Evolutionary conservation across 1,139 yeast genomes (phyloP).

Genomic region (Protomyces inundatus): DNA sequence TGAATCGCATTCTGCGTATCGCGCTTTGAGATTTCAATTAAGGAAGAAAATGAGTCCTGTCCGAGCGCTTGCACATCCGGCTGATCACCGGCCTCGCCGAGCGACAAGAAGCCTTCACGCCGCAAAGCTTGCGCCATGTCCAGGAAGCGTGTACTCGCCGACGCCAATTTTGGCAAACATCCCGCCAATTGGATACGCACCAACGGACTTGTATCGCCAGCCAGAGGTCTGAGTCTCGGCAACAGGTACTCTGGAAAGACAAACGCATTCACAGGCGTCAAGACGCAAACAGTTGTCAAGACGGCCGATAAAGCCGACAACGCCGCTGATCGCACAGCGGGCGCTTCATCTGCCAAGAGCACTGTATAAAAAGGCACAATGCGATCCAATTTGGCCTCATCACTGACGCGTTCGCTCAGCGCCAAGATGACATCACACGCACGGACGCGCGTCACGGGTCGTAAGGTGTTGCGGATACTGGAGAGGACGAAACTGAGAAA

Average conservation of each 20-base stretch:
- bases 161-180: slow-evolving; percentile 65
- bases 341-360: slow-evolving; percentile 51
- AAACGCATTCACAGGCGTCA: slow-evolving; percentile 17
- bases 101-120: slow-evolving; percentile 41
- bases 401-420: slow-evolving; percentile 68
- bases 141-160: slow-evolving; percentile 57
- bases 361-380: slow-evolving; percentile 71
- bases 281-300: not conserved
- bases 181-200: slow-evolving; percentile 66
- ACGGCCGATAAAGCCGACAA: slow-evolving; percentile 47
- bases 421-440: slow-evolving; percentile 75
- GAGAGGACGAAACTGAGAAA: slow-evolving; percentile 61
- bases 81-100: slow-evolving; percentile 39
- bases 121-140: slow-evolving; percentile 59
- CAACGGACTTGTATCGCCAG: slow-evolving; percentile 42
- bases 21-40: slow-evolving; percentile 34
- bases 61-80: slow-evolving; percentile 44
- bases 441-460: slow-evolving; percentile 57
- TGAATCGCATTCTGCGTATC: slow-evolving; percentile 50
- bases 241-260: slow-evolving; percentile 36
- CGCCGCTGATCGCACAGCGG: slow-evolving; percentile 52
- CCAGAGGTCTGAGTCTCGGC: slow-evolving; percentile 56
- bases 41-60: slow-evolving; percentile 40
- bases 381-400: slow-evolving; percentile 79
- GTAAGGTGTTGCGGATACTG: slow-evolving; percentile 57